These are phyloP conservation scores for Herpetomonas samuelpessoai DNA, from an alignment of 208 protist species.

Conservation along the genomic window DNA sequence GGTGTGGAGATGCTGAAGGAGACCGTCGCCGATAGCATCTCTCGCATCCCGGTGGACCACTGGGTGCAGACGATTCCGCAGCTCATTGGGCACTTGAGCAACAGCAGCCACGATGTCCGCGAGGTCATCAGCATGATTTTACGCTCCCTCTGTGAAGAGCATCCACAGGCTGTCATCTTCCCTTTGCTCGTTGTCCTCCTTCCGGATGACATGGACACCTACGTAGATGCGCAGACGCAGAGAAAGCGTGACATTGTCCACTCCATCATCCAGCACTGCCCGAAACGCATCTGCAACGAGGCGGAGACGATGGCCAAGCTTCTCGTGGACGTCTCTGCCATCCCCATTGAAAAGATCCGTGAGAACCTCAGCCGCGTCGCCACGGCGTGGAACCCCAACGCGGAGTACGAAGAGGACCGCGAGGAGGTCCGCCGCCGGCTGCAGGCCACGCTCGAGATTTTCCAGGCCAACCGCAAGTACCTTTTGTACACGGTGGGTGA, in stretches of 20 bases:
- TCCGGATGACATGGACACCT: constrained; percentile 54
- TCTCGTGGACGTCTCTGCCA: constrained; percentile 80
- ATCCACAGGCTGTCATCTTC: constrained; percentile 99
- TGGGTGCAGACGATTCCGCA: constrained; percentile 99
- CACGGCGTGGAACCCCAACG: constrained; percentile 88
- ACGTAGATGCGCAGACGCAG: constrained; percentile 17
- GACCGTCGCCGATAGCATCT: constrained; percentile 92
- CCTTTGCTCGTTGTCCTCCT: constrained; percentile 97
- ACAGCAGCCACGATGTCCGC: constrained; percentile 85
- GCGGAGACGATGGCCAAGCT: constrained; percentile 82
- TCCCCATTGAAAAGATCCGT: constrained; percentile 88
- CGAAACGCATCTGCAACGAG: constrained; percentile 82
- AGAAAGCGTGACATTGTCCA: constrained; percentile 67
- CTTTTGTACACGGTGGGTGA: constrained; percentile 87
- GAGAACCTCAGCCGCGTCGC: constrained; percentile 85
- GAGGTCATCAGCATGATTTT: constrained; percentile 96
- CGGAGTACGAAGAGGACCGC: constrained; percentile 87
- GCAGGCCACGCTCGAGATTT: constrained; percentile 72
- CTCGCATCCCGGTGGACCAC: constrained; percentile 95
- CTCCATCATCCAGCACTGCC: constrained; percentile 78
- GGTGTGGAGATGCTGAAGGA: constrained; percentile 83
- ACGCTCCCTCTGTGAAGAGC: constrained; percentile 91
- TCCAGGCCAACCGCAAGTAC: constrained; percentile 72
- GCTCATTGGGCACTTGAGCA: constrained; percentile 98
- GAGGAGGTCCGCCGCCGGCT: constrained; percentile 78